Conservation (phyloP, 257 asterid species). For the Orobanche coerulescens region DNA sequence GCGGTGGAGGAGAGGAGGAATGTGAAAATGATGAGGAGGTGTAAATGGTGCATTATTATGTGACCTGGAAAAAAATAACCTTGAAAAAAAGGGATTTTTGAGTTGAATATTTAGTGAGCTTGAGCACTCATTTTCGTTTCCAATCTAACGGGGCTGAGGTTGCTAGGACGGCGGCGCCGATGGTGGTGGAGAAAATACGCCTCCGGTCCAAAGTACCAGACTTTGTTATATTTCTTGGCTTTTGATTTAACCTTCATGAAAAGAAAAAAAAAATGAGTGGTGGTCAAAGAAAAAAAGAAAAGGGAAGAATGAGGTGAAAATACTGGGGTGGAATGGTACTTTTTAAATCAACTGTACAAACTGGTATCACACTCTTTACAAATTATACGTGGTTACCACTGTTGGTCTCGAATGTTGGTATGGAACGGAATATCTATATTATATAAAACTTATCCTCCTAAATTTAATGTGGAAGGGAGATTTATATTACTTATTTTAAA, state of each 20-base stretch:
- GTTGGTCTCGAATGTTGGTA: too few species aligned
- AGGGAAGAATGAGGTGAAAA: background rate
- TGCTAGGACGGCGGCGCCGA: constrained; percentile 9
- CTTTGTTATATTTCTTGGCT: constrained; percentile 7
- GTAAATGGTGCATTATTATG: constrained; percentile 17
- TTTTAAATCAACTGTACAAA: too few species aligned
- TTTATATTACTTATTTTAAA: too few species aligned
- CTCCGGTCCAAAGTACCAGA: constrained; percentile 14
- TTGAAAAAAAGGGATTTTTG: too few species aligned
- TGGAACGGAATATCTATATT: too few species aligned
- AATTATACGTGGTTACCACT: too few species aligned
- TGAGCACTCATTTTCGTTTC: background rate
- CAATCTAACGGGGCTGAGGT: background rate
- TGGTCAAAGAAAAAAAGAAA: background rate
- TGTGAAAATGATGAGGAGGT: constrained; percentile 9
- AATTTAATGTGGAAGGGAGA: too few species aligned
- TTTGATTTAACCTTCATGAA: constrained; percentile 7
- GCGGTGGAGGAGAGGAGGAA: constrained; percentile 19
- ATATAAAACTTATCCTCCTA: too few species aligned
- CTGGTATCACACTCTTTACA: too few species aligned
- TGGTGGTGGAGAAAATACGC: background rate
- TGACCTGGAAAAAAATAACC: too few species aligned
- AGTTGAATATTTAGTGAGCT: background rate
- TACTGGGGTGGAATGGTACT: background rate
- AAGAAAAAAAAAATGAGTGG: background rate